A percentile compares a stretch with the other conserved stretches of the same genome.
Conservation (phyloP, 164 flowering plant genomes). For the Litsea cubeba region DNA sequence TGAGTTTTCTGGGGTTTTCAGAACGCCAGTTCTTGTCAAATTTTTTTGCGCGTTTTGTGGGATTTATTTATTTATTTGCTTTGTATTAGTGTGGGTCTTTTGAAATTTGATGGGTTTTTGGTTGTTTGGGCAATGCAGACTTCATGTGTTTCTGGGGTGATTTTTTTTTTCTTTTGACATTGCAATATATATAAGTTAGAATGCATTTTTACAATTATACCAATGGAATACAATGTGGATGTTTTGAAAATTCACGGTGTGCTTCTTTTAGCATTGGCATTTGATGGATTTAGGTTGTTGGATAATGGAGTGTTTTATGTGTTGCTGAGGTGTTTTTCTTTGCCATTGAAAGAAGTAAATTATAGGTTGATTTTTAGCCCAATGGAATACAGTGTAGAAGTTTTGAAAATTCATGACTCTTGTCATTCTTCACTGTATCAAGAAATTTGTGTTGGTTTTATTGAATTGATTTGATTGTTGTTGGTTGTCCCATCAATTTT, state of each 20-base stretch:
- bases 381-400: too few relatives aligned
- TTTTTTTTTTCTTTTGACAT: too few relatives aligned
- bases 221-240: too few relatives aligned
- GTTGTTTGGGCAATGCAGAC: neutral
- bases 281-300: neutral
- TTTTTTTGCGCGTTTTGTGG: neutral
- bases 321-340: neutral
- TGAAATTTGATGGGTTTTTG: neutral
- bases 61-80: neutral
- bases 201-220: too few relatives aligned
- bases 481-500: too few relatives aligned
- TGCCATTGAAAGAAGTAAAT: neutral
- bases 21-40: neutral
- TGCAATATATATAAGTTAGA: neutral
- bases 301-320: neutral
- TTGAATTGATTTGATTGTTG: too few relatives aligned
- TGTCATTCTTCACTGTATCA: too few relatives aligned
- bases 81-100: neutral
- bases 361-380: too few relatives aligned
- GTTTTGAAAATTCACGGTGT: too few relatives aligned
- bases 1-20: constrained; percentile 17
- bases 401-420: too few relatives aligned
- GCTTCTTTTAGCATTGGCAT: too few relatives aligned
- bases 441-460: too few relatives aligned
- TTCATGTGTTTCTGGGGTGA: neutral